Base-by-base conservation (phyloP, 805 yeast species). In the Barnettozyma wickerhamii region DNA sequence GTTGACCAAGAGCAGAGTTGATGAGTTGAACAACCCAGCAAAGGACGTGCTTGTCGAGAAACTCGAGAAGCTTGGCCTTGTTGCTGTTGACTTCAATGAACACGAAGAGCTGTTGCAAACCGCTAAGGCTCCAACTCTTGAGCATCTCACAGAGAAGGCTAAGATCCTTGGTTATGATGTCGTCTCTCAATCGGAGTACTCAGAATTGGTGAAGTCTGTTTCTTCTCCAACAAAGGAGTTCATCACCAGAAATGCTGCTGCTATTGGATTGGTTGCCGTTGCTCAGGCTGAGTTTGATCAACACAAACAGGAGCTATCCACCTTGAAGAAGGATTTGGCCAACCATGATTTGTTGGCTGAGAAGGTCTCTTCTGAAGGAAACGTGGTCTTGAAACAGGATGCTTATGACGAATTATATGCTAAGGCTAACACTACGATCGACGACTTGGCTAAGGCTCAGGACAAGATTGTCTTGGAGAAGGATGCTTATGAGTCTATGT, bases 331-430 rank as follows among this genome's bases (percentile, higher is more conserved):
- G n/a, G 49, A 52, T 37, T 36, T 64, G 24, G 37, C 39, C 3
- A 48, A 58, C 20, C 53, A 55, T 14, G 58, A 68, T 18, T 49
- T 55, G 19, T 41, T 63, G 31, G 51, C 47, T 7, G 51, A 52
- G 14, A 58, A 53, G 15, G 62, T 63, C 5, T 30, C 50, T 7
- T 38, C 43, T 4, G 48, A 54, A 17, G 48, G 49, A 26, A 40
- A 41, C 33, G 49, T 45, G 13, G 42, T 47, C 24, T 26, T 47
- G 10, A 42, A 40, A 24, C 41, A 45, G 27, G 43, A 35, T 12
- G 47, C 33, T 10, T 45, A 45, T 21, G 52, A 58, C 23, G 45
- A 50, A 7, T 18, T 48, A 15, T 35, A 41, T 19, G 38, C 33
- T 3, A 46, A 34, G 24, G 37, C 46, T 20, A 48, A 43, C 19